Conservation (phyloP, 2,329 filamentous ascomycete species). For the Epichloe baconii region DNA sequence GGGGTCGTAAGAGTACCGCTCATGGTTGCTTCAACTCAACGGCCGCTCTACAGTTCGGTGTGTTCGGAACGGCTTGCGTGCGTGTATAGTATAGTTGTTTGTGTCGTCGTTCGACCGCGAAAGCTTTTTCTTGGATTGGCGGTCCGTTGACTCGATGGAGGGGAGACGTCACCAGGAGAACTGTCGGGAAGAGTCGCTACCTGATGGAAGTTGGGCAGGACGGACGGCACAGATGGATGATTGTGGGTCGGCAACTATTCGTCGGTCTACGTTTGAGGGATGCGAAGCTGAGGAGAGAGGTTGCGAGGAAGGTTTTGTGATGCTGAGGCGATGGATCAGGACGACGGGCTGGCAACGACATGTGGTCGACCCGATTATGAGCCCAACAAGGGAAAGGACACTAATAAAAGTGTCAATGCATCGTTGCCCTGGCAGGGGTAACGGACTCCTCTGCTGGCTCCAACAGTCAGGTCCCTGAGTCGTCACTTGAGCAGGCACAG, state of each 20-base stretch:
- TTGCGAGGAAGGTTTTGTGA: background rate
- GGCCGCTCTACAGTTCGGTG: background rate
- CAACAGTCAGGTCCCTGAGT: background rate
- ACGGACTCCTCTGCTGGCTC: background rate
- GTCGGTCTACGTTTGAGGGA: background rate
- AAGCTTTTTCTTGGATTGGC: background rate
- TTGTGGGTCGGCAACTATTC: background rate
- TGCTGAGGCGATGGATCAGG: constrained; percentile 14
- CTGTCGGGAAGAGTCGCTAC: background rate
- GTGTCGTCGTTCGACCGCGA: background rate
- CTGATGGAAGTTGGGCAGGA: background rate
- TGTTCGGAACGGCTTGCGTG: background rate
- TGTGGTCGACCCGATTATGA: constrained; percentile 15
- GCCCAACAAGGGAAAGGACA: constrained; percentile 16
- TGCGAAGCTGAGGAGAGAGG: constrained; percentile 1
- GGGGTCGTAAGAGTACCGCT: constrained; percentile 25
- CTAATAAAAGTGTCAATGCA: constrained; percentile 6
- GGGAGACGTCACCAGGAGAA: constrained; percentile 3
- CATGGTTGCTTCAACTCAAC: constrained; percentile 16
- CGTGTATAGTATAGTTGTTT: background rate
- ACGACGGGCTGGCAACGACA: constrained; percentile 19
- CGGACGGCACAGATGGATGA: background rate
- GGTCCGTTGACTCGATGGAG: constrained; percentile 1
- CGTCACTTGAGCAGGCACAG: too few relatives aligned
- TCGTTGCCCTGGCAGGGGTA: constrained; percentile 10